Percentiles rank a stretch among this genome's conserved stretches.
Conservation (phyloP, 352 stramenopile species). For the Heterotrichella gracilis region DNA sequence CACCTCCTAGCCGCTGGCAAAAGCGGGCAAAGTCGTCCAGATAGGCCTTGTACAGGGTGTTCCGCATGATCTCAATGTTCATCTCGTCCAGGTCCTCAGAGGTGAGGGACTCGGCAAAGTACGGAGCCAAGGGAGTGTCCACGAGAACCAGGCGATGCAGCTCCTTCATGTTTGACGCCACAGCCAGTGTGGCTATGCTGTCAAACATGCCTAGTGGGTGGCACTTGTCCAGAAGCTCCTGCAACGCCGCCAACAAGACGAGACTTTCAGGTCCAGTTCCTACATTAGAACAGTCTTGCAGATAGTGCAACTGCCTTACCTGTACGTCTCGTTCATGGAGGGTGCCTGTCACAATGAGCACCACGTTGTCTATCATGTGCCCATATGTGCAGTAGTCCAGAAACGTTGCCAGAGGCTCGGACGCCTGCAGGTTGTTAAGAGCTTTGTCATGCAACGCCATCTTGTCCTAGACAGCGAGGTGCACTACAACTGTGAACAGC, state of each 20-base stretch:
- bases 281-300: too few species aligned
- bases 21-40: conserved; percentile 67
- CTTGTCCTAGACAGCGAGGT: too few species aligned
- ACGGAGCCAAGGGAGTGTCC: conserved; percentile 83
- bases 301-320: too few species aligned
- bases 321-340: conserved; percentile 34
- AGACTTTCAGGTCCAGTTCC: too few species aligned
- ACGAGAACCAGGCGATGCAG: conserved; percentile 95
- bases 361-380: conserved; percentile 99
- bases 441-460: too few species aligned
- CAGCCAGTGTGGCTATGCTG: conserved; percentile 76
- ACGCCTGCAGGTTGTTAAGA: conserved; percentile 75
- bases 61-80: conserved; percentile 96
- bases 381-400: conserved; percentile 93
- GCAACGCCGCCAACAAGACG: too few species aligned
- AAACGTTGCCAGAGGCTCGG: conserved; percentile 72
- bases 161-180: too few species aligned
- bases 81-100: conserved; percentile 79
- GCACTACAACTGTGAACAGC: too few species aligned
- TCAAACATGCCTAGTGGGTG: conserved; percentile 94
- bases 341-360: conserved; percentile 84
- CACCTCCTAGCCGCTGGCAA: conserved; percentile 62
- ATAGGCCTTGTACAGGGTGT: conserved; percentile 87
- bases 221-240: conserved; percentile 83
- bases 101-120: conserved; percentile 84